Evolutionary conservation across 306 rosid species (phyloP), one percentile per base, ranked within the genome.

Genomic region (Quercus suber): DNA sequence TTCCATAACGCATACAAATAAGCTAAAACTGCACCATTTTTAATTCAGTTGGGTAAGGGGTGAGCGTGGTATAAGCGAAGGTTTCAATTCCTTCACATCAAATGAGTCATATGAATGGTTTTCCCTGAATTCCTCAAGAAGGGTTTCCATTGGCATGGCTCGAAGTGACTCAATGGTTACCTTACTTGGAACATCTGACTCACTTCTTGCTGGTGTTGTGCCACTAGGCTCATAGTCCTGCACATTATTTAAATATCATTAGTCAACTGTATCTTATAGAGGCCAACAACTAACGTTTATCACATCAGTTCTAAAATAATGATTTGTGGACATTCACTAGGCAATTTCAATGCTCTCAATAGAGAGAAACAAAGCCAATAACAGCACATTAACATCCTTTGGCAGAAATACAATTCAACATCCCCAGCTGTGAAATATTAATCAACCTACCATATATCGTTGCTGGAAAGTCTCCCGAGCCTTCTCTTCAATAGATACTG

Each of bases 141-240:
- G 98, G 15, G 85, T 19, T 65, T 96, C 98, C 84, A 93, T 86
- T 51, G 98, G 97, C 89, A 92, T 84, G 43, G 98, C 88, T 81
- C 97, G 86, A 64, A 96, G 96, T 3, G 96, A 91, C 80, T 96
- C 99, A 1, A 96, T 91, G 3, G 92, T 89, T 21, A 85, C 93
- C 73, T 93, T 90, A 69, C 90, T 84, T 0, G 97, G 98, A 77
- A 93, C 85, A 21, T 90, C 97, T 0, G 91, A 78, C 73, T 96
- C 98, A 1, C 74, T 55, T 82, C 92, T 82, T 58, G 76, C 19
- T 4, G 98, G 99, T 4, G 98, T 91, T n/a, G 81, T 74, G 23
- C 97, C 99, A 49, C 84, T 89, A 20, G 97, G 88, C 65, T 96
- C 99, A 73, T 96, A 96, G 76, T 96, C 99, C 99, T 96, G 85